Evolutionary conservation across 441 rosid species (phyloP), one percentile per base, ranked within the genome.

Genomic region (Eruca vesicaria): DNA sequence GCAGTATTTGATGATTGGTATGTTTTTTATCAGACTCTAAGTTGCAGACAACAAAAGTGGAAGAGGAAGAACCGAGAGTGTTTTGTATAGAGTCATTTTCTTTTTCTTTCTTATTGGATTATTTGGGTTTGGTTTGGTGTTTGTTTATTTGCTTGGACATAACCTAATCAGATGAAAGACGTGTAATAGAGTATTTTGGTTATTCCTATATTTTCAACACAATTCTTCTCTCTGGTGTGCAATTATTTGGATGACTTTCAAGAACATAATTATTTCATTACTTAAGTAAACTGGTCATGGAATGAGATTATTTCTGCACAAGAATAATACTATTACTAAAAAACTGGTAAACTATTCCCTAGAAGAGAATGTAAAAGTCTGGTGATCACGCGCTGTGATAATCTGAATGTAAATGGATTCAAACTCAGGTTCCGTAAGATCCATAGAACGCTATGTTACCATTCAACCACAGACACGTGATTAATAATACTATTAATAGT

Each of bases 61-160:
- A 53, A 15, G 77, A 53, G 33, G 66, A 66, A 38, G n/a, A 56
- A 35, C 55, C 52, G 67, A 15, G 35, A 66, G 43, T 62, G 16
- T 70, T 57, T 20, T 74, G 79, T 79, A 79, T 52, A 79, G 75
- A 11, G 23, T 69, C 68, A 12, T 69, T 52, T 65, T 11, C 11
- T 11, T 58, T 70, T 74, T 55, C 69, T 73, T 74, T 73, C 65
- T 74, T 32, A 58, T 65, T 67, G 23, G 76, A 58, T 61, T 55
- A 56, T 68, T 58, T 57, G 31, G 31, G 58, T 73, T 79, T 83
- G 85, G 74, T 81, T 85, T 82, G 75, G 45, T 73, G 43, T 74
- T 45, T 53, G 66, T 76, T 48, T 48, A n/a, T 43, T 43, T 55
- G n/a, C 60, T 74, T 81, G 85, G 83, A 83, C 82, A 75, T 74